Evolutionary conservation across 1,284 basidiomycete genomes (phyloP).

Genomic region (Flammula alnicola): DNA sequence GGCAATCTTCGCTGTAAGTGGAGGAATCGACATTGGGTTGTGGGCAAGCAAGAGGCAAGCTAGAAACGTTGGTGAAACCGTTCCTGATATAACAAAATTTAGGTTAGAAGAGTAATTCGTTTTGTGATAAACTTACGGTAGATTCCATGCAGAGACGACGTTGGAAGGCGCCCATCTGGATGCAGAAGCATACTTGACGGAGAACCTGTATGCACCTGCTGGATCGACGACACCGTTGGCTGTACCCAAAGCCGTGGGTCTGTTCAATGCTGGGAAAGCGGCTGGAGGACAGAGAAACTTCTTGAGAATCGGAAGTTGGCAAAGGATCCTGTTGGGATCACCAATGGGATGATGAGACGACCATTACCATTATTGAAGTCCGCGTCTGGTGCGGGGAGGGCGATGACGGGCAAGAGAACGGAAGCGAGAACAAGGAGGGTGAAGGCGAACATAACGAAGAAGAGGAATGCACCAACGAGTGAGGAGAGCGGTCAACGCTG

Average conservation of each 20-base stretch:
- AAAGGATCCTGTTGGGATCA: slow-evolving; percentile 41
- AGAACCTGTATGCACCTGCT: slow-evolving; percentile 56
- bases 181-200: slow-evolving; percentile 69
- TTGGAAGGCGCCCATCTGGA: slow-evolving; percentile 62
- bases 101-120: slow-evolving; percentile 1
- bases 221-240: slow-evolving; percentile 56
- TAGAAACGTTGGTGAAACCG: slow-evolving; percentile 53
- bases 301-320: slow-evolving; percentile 46
- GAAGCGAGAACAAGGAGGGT: slow-evolving; percentile 28
- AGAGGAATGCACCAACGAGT: slow-evolving; percentile 9
- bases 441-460: slow-evolving; percentile 10
- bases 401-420: slow-evolving; percentile 37
- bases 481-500: slow-evolving; percentile 5
- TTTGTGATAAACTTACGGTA: slow-evolving; percentile 57
- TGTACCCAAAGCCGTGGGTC: slow-evolving; percentile 55
- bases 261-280: slow-evolving; percentile 33
- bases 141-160: slow-evolving; percentile 55
- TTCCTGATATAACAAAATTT: slow-evolving; percentile 41
- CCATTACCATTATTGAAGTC: too few species aligned
- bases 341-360: too few species aligned
- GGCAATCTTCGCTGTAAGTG: slow-evolving; percentile 73
- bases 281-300: slow-evolving; percentile 48
- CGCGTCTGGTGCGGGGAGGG: slow-evolving; percentile 34
- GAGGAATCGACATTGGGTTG: slow-evolving; percentile 57
- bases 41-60: slow-evolving; percentile 73